phyloP scores from a whole-genome alignment of 2,329 filamentous ascomycete genomes.

The Fusarium virguliforme region DNA sequence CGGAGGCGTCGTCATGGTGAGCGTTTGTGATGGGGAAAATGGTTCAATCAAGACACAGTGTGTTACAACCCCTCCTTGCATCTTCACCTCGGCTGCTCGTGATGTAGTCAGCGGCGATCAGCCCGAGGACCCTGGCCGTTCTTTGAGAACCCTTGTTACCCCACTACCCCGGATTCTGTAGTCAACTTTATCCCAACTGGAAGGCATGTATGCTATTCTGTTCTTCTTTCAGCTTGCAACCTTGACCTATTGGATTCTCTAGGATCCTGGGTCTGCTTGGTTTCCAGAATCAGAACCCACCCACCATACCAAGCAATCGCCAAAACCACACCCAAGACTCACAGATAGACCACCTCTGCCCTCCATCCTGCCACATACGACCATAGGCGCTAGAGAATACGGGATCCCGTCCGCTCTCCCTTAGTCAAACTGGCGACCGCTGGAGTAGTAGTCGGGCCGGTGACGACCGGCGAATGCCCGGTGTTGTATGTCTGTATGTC shows the following conservation, averaged over 20 bases:
- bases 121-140: background rate
- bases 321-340: too few relatives aligned
- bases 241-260: too few relatives aligned
- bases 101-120: conserved; percentile 11
- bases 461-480: conserved; percentile 9
- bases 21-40: background rate
- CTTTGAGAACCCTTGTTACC: background rate
- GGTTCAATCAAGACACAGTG: background rate
- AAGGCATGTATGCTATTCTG: too few relatives aligned
- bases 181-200: too few relatives aligned
- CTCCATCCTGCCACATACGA: background rate
- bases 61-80: background rate
- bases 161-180: background rate
- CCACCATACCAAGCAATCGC: too few relatives aligned
- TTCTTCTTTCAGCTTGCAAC: too few relatives aligned
- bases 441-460: conserved; percentile 10
- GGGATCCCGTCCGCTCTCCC: conserved; percentile 11
- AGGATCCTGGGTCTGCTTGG: too few relatives aligned
- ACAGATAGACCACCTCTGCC: background rate
- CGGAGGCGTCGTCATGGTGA: conserved; percentile 43
- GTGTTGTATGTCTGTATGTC: conserved; percentile 1
- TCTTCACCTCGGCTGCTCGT: conserved; percentile 21
- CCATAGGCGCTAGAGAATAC: conserved; percentile 9
- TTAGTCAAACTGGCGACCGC: conserved; percentile 9
- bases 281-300: too few relatives aligned